Evolutionary conservation across 169 alveolate species (phyloP).

Genomic region (Cryptosporidium baileyi): DNA sequence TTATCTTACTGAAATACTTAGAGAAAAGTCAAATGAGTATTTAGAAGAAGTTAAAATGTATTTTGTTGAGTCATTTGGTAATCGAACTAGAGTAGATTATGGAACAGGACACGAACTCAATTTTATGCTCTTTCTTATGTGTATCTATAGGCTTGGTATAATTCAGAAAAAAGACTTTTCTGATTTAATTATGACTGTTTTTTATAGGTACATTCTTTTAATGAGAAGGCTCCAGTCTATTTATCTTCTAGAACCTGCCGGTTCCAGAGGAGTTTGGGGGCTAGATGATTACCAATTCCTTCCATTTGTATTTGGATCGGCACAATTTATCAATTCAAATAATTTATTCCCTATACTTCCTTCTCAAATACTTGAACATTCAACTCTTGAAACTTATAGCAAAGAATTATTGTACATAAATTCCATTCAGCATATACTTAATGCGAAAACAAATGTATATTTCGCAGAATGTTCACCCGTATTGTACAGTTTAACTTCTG

Average conservation of each 20-base stretch:
- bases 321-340: slow-evolving; percentile 84
- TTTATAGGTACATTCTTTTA: slow-evolving; percentile 89
- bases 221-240: slow-evolving; percentile 90
- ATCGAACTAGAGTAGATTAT: slow-evolving; percentile 92
- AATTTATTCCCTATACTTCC: slow-evolving; percentile 51
- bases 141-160: slow-evolving; percentile 76
- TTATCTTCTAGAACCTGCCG: slow-evolving; percentile 99
- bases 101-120: slow-evolving; percentile 97
- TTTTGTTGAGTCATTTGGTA: slow-evolving; percentile 90
- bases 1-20: slow-evolving; percentile 17
- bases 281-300: slow-evolving; percentile 97
- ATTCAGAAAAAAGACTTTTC: slow-evolving; percentile 46
- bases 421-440: slow-evolving; percentile 85
- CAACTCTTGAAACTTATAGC: slow-evolving; percentile 72
- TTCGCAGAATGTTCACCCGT: slow-evolving; percentile 92
- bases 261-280: slow-evolving; percentile 99
- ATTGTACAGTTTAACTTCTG: slow-evolving; percentile 80
- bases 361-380: slow-evolving; percentile 77
- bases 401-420: slow-evolving; percentile 86
- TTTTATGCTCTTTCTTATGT: slow-evolving; percentile 83
- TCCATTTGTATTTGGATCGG: slow-evolving; percentile 94
- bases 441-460: slow-evolving; percentile 82
- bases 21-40: not conserved
- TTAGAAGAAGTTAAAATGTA: slow-evolving; percentile 17
- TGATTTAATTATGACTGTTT: slow-evolving; percentile 50